Percentiles rank a stretch among this genome's conserved stretches.
Conservation (phyloP, 1,284 basidiomycete species). For the Papiliotrema fonsecae region DNA sequence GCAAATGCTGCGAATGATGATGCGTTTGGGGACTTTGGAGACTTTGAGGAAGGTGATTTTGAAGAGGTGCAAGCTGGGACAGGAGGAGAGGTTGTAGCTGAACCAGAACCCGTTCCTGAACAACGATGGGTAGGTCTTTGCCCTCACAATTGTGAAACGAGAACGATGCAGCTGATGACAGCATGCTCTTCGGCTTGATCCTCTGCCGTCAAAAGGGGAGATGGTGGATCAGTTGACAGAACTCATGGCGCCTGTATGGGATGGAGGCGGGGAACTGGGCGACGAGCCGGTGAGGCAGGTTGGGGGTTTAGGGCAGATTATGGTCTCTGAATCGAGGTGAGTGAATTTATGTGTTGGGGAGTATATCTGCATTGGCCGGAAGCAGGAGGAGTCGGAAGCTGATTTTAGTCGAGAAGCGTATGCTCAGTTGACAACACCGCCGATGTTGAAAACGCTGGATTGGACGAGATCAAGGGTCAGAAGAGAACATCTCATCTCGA, state of each 20-base stretch:
- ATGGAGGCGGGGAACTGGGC: slow-evolving; percentile 54
- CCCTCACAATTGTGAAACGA: not conserved
- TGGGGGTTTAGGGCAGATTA: slow-evolving; percentile 70
- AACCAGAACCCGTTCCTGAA: not conserved
- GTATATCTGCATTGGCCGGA: too few species aligned
- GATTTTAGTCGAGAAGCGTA: slow-evolving; percentile 65
- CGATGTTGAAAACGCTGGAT: slow-evolving; percentile 65
- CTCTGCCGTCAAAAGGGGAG: slow-evolving; percentile 57
- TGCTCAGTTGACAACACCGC: slow-evolving; percentile 53
- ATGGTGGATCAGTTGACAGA: slow-evolving; percentile 61
- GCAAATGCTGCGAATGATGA: slow-evolving; percentile 38
- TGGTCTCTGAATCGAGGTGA: slow-evolving; percentile 65
- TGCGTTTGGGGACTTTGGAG: slow-evolving; percentile 64
- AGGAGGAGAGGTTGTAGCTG: not conserved
- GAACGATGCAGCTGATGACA: slow-evolving; percentile 42
- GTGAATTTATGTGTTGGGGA: slow-evolving; percentile 20
- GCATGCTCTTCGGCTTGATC: slow-evolving; percentile 62
- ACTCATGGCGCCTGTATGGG: slow-evolving; percentile 64
- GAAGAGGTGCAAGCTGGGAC: slow-evolving; percentile 32
- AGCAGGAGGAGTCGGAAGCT: slow-evolving; percentile 23
- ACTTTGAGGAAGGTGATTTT: slow-evolving; percentile 53
- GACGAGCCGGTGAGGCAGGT: slow-evolving; percentile 71
- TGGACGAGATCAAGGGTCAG: slow-evolving; percentile 87
- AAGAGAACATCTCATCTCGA: slow-evolving; percentile 77
- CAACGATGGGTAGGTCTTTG: not conserved